Conservation (phyloP, 75 land plant genomes). For the Sequoiadendron giganteum region DNA sequence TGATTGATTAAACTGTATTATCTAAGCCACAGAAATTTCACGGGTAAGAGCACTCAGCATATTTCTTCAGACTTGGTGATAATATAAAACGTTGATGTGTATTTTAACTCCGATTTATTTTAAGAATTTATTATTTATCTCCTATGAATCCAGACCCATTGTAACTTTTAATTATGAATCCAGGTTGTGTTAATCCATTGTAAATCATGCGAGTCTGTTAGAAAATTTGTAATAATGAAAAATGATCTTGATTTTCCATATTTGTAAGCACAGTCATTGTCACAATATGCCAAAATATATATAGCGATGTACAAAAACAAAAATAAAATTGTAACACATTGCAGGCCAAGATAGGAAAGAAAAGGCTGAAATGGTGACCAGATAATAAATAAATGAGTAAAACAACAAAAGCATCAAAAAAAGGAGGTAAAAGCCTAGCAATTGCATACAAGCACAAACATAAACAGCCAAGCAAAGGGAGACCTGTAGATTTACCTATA, state of each 20-base stretch:
- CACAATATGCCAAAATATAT: background rate
- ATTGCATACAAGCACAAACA: background rate
- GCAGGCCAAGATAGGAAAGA: background rate
- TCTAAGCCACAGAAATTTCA: background rate
- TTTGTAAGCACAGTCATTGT: background rate
- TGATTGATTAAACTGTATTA: background rate
- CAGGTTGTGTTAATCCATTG: background rate
- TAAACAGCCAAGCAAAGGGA: background rate
- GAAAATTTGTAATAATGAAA: too few relatives aligned
- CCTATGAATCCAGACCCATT: background rate
- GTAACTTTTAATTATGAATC: background rate
- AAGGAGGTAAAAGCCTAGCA: background rate
- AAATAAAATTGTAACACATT: background rate
- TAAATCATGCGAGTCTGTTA: background rate
- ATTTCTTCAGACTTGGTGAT: background rate
- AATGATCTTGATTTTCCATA: background rate
- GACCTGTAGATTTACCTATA: too few relatives aligned
- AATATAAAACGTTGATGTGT: background rate
- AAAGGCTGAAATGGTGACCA: background rate
- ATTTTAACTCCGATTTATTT: background rate
- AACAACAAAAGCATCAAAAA: background rate
- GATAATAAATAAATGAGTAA: background rate
- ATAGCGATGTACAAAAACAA: background rate
- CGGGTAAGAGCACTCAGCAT: background rate
- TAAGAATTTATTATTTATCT: background rate